Percentiles rank a stretch among this genome's conserved stretches.
These are phyloP conservation scores for Hypoxylon rickii DNA, from an alignment of 495 filamentous ascomycete genomes.

Conservation along the genomic window DNA sequence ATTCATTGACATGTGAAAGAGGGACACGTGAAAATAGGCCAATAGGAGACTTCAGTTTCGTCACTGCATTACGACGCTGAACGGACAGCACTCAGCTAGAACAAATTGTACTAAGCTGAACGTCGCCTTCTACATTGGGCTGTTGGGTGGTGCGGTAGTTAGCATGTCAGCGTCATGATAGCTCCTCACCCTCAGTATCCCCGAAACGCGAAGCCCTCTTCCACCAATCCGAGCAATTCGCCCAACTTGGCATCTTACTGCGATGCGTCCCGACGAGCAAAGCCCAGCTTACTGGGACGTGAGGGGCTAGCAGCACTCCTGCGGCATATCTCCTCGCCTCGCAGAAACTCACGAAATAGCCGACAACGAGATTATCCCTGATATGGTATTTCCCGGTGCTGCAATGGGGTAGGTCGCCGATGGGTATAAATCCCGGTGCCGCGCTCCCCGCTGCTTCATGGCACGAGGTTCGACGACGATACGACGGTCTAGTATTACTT, in stretches of 20 bases:
- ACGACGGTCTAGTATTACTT: constrained; percentile 7
- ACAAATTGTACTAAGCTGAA: constrained; percentile 22
- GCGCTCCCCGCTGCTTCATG: constrained; percentile 1
- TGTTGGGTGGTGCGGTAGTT: constrained; percentile 19
- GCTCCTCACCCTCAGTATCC: constrained; percentile 11
- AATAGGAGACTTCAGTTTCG: constrained; percentile 20
- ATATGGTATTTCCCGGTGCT: constrained; percentile 6
- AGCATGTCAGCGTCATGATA: constrained; percentile 10
- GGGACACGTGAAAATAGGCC: constrained; percentile 11
- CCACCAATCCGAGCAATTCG: constrained; percentile 17
- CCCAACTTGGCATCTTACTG: constrained; percentile 32
- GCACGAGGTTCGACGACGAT: too few relatives aligned
- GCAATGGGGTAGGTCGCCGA: background rate
- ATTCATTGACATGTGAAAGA: constrained; percentile 28
- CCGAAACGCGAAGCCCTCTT: constrained; percentile 3
- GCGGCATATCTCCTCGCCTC: constrained; percentile 6
- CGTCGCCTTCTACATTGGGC: constrained; percentile 29
- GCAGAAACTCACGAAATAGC: constrained; percentile 16
- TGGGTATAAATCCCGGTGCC: constrained; percentile 21
- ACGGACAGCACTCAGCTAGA: constrained; percentile 5
- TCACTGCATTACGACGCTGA: constrained; percentile 25
- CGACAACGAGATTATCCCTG: constrained; percentile 1
- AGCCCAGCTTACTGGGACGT: constrained; percentile 26
- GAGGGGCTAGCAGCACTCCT: constrained; percentile 3
- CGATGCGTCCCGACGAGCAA: constrained; percentile 21